Percentiles rank a stretch among this genome's conserved stretches.
These are phyloP conservation scores for Mycothermus thermophilus DNA, from an alignment of 495 filamentous ascomycete species.

Conservation along the genomic window DNA sequence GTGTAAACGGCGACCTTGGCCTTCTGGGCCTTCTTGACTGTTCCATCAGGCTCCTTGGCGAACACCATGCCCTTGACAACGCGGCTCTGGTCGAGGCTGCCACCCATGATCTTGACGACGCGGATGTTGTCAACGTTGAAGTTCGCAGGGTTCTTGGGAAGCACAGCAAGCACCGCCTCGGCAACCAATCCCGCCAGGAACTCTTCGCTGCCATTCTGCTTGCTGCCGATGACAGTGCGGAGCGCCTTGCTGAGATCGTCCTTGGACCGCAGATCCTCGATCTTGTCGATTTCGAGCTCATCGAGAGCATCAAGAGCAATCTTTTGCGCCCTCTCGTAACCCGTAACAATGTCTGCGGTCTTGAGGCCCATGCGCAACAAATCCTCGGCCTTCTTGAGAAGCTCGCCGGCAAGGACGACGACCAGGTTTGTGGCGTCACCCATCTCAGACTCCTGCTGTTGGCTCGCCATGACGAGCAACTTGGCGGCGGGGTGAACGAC, in stretches of 20 bases:
- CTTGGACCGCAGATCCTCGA: slow-evolving; percentile 65
- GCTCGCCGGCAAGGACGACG: slow-evolving; percentile 87
- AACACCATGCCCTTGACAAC: slow-evolving; percentile 99
- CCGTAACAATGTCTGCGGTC: slow-evolving; percentile 87
- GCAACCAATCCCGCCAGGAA: slow-evolving; percentile 73
- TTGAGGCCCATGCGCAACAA: slow-evolving; percentile 89
- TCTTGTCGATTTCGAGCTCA: slow-evolving; percentile 80
- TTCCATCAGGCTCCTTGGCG: slow-evolving; percentile 77
- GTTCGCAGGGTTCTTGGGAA: slow-evolving; percentile 93
- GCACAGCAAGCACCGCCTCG: slow-evolving; percentile 83
- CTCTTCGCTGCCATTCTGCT: slow-evolving; percentile 89
- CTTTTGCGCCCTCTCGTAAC: slow-evolving; percentile 87
- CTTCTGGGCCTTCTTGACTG: slow-evolving; percentile 74
- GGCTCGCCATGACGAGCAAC: slow-evolving; percentile 95
- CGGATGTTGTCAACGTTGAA: slow-evolving; percentile 99
- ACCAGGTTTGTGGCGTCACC: slow-evolving; percentile 97
- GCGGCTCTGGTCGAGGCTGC: slow-evolving; percentile 77
- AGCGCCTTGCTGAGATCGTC: slow-evolving; percentile 88
- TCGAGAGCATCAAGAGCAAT: slow-evolving; percentile 76
- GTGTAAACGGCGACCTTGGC: slow-evolving; percentile 96
- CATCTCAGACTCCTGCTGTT: slow-evolving; percentile 98
- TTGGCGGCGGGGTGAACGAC: slow-evolving; percentile 98
- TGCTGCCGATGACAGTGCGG: slow-evolving; percentile 86
- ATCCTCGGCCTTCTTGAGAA: slow-evolving; percentile 95
- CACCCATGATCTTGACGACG: slow-evolving; percentile 99